Evolutionary conservation across 257 asterid species (phyloP).

Genomic region (Nyctanthes arbortristis): DNA sequence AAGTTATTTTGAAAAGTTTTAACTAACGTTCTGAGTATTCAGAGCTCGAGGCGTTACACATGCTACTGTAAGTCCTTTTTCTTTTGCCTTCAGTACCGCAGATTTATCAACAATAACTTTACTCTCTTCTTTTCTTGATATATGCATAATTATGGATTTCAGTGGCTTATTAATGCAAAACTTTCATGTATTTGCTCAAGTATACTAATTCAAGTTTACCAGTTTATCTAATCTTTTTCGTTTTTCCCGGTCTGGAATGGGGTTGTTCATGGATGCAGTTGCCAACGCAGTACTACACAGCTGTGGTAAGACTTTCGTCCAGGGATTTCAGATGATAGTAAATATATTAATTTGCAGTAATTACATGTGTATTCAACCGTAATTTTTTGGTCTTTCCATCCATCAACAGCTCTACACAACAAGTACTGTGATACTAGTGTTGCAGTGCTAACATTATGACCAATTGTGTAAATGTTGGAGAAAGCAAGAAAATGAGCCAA

Average conservation of each 20-base stretch:
- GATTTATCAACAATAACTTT: background rate
- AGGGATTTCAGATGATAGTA: background rate
- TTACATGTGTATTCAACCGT: background rate
- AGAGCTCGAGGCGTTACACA: no score
- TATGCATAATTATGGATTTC: background rate
- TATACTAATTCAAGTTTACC: background rate
- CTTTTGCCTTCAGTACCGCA: background rate
- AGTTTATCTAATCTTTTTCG: background rate
- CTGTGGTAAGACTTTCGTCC: slow-evolving; percentile 52
- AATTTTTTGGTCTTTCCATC: background rate
- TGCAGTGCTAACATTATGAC: slow-evolving; percentile 80
- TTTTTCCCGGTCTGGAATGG: background rate
- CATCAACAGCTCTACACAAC: slow-evolving; percentile 67
- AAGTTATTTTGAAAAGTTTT: no score
- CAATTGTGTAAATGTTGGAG: slow-evolving; percentile 44
- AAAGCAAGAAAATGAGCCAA: slow-evolving; percentile 25
- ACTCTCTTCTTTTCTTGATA: background rate
- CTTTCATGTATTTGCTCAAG: background rate
- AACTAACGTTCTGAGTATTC: no score
- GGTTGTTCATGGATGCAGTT: slow-evolving; percentile 51
- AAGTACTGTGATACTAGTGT: slow-evolving; percentile 64
- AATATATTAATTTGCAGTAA: background rate
- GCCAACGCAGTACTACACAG: slow-evolving; percentile 92
- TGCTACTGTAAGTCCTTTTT: no score
- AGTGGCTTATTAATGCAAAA: no score